Base-by-base conservation (phyloP, 176 grass and related monocot species). In the Carex littledalei region DNA sequence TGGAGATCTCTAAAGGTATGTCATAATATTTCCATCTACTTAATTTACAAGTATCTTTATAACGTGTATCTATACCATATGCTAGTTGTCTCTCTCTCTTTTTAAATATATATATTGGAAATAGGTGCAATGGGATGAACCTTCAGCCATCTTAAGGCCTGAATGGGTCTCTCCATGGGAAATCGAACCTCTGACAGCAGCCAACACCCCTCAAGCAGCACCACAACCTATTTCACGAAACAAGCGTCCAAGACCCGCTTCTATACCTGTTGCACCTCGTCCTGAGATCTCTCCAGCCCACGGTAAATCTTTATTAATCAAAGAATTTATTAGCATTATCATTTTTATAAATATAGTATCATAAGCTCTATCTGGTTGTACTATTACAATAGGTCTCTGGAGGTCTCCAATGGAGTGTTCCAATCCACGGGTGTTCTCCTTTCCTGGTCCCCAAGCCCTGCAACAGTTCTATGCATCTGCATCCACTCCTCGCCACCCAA, bases 121-220 rank as follows among this genome's bases (percentile, higher is more conserved):
- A 83, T 83, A 98, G 95, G 95, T 98, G 60, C 95, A 95, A 92
- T 98, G 95, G 95, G 95, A 98, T 55, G 95, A 98, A 41, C 89
- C 91, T 80, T 98, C 93, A 5, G 84, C 89, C 2, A 94, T 95
- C 74, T 86, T 86, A 49, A 88, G 89, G 22, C 93, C 95, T 75
- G 93, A 94, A 26, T 87, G 87, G 89, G 86, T 98, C 79, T 98
- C 95, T 61, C 89, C 95, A 57, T 98, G 95, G 95, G 95, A 95
- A 74, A 79, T 94, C 22, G 95, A 98, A 67, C 91, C 95, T 63
- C 37, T 98, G 63, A 87, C 90, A 75, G 79, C 86, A 68, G 71
- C 83, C 84, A 90, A 85, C 79, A 39, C 24, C 60, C 83, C 11
- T 13, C 91, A 91, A 83, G 70, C 80, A 50, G 41, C 45, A 16